Percentiles rank a stretch among this genome's conserved stretches.
Conservation (phyloP, 108 stramenopile species). For the Cyclotella distinguenda region DNA sequence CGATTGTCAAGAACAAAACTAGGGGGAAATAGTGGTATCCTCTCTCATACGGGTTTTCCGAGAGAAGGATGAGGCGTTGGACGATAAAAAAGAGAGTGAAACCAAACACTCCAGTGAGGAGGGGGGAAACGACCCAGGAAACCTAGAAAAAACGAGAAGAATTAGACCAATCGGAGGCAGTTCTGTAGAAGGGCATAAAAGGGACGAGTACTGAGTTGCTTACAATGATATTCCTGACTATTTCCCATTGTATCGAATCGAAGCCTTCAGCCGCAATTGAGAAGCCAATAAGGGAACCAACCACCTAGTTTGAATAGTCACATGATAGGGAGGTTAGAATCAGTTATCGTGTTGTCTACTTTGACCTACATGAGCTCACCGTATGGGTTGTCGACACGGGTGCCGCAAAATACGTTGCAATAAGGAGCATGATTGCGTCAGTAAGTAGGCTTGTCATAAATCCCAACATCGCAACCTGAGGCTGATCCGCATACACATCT, state of each 20-base stretch:
- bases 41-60: conserved; percentile 43
- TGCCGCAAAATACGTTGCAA: conserved; percentile 56
- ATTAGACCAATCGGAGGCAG: background rate
- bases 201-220: background rate
- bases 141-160: no score
- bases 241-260: conserved; percentile 48
- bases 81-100: conserved; percentile 42
- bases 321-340: no score
- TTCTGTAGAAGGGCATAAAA: background rate
- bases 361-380: background rate
- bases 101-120: conserved; percentile 43
- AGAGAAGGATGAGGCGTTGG: conserved; percentile 24
- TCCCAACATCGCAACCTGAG: conserved; percentile 58
- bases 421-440: conserved; percentile 56
- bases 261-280: conserved; percentile 48
- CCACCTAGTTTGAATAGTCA: conserved; percentile 8
- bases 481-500: conserved; percentile 45
- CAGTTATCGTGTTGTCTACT: no score
- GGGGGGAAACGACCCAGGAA: conserved; percentile 61
- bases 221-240: conserved; percentile 37
- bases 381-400: conserved; percentile 75
- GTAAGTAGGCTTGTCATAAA: conserved; percentile 58
- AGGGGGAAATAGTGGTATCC: conserved; percentile 52
- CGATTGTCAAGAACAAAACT: conserved; percentile 45
- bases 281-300: conserved; percentile 71